phyloP scores from a whole-genome alignment of 2,329 filamentous ascomycete genomes.

The Exophiala sideris region DNA sequence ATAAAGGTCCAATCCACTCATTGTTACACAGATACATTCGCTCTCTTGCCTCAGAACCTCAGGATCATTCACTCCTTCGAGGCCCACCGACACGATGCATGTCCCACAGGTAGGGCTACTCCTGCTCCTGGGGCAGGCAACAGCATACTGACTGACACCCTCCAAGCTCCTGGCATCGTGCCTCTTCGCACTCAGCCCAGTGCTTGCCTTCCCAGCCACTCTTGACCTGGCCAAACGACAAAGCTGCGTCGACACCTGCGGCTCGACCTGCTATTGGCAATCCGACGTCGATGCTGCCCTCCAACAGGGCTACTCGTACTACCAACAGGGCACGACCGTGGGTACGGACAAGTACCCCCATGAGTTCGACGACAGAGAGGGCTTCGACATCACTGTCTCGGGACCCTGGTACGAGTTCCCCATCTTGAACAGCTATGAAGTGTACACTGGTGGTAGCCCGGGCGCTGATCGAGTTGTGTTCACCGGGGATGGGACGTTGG shows the following conservation, averaged over 20 bases:
- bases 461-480: conserved; percentile 67
- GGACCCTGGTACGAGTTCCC: conserved; percentile 65
- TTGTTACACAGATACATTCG: background rate
- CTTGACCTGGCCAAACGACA: conserved; percentile 33
- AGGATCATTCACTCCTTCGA: background rate
- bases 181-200: conserved; percentile 7
- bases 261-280: conserved; percentile 50
- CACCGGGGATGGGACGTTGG: conserved; percentile 54
- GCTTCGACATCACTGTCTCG: conserved; percentile 56
- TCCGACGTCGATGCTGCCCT: conserved; percentile 50
- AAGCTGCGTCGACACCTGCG: conserved; percentile 53
- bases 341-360: conserved; percentile 54
- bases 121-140: background rate
- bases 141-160: background rate
- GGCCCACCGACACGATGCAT: background rate
- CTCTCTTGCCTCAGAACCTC: background rate
- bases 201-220: conserved; percentile 4
- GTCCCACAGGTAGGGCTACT: conserved; percentile 4
- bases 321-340: conserved; percentile 38
- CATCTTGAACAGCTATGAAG: conserved; percentile 45
- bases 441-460: conserved; percentile 60
- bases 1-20: too few relatives aligned
- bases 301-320: conserved; percentile 51
- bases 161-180: background rate
- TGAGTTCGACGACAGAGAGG: conserved; percentile 60